These are phyloP conservation scores for Trametes cubensis DNA, from an alignment of 768 basidiomycete genomes.

Conservation along the genomic window DNA sequence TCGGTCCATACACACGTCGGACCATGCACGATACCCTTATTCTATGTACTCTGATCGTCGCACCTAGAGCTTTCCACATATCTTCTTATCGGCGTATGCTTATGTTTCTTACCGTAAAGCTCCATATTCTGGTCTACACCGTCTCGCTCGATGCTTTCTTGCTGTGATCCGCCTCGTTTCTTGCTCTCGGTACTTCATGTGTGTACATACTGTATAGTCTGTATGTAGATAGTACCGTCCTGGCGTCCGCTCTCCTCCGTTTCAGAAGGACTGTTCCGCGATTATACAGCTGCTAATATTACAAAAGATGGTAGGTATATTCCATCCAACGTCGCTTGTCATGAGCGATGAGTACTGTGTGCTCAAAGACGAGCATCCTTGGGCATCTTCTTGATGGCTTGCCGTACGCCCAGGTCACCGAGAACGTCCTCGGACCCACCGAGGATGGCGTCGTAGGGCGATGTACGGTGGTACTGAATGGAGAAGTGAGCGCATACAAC, in stretches of 20 bases:
- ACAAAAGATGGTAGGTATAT: not conserved
- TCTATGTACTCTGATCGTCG: not conserved
- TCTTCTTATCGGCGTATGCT: not conserved
- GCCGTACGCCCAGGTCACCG: slow-evolving; percentile 73
- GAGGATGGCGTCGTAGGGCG: slow-evolving; percentile 82
- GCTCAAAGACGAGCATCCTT: slow-evolving; percentile 44
- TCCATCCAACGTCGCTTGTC: not conserved
- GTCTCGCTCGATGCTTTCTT: slow-evolving; percentile 4
- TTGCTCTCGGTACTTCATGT: slow-evolving; percentile 6
- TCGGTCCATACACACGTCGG: not conserved
- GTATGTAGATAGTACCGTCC: slow-evolving; percentile 7
- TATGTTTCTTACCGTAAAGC: not conserved
- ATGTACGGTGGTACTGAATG: slow-evolving; percentile 75
- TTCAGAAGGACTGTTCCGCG: not conserved
- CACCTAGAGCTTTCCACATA: not conserved
- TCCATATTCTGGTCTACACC: not conserved
- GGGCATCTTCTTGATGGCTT: slow-evolving; percentile 74
- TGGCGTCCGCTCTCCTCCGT: not conserved
- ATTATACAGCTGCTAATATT: slow-evolving; percentile 11
- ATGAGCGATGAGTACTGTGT: not conserved
- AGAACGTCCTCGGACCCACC: slow-evolving; percentile 79
- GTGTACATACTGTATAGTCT: not conserved
- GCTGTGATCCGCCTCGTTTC: not conserved
- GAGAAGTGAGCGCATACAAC: not conserved
- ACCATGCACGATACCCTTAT: not conserved